phyloP scores from a whole-genome alignment of 192 early-diverging fungal species.

The Gigaspora rosea region DNA sequence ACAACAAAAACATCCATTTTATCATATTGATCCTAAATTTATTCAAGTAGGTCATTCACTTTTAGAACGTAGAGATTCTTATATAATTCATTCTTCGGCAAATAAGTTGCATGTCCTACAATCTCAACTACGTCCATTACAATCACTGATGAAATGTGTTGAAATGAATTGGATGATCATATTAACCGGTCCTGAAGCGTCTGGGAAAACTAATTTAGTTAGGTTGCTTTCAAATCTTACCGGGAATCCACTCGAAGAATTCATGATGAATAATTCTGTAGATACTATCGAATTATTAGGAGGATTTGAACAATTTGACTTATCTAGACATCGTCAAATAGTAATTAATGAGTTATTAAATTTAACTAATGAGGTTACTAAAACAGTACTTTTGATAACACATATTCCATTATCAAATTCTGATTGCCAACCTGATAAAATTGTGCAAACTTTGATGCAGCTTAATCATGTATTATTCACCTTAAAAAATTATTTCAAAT shows the following conservation, averaged over 20 bases:
- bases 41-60: conserved; percentile 68
- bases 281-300: conserved; percentile 95
- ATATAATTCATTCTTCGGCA: conserved; percentile 38
- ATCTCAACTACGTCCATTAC: conserved; percentile 63
- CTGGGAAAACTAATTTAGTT: conserved; percentile 89
- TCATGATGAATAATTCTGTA: conserved; percentile 92
- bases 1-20: conserved; percentile 45
- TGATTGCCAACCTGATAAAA: background rate
- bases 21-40: conserved; percentile 49
- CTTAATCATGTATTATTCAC: conserved; percentile 43
- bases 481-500: conserved; percentile 37
- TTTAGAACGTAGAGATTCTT: conserved; percentile 48
- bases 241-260: conserved; percentile 87
- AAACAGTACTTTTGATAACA: conserved; percentile 43
- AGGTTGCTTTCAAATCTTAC: conserved; percentile 79
- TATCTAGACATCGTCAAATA: conserved; percentile 65
- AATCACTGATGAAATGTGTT: conserved; percentile 84
- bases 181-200: conserved; percentile 76
- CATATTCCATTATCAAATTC: background rate
- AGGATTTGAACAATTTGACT: conserved; percentile 96
- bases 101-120: conserved; percentile 67
- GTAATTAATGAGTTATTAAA: conserved; percentile 49
- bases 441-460: conserved; percentile 34
- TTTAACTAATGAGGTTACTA: conserved; percentile 45
- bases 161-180: conserved; percentile 92